phyloP scores from a whole-genome alignment of 768 basidiomycete species.

The Naganishia onofrii region DNA sequence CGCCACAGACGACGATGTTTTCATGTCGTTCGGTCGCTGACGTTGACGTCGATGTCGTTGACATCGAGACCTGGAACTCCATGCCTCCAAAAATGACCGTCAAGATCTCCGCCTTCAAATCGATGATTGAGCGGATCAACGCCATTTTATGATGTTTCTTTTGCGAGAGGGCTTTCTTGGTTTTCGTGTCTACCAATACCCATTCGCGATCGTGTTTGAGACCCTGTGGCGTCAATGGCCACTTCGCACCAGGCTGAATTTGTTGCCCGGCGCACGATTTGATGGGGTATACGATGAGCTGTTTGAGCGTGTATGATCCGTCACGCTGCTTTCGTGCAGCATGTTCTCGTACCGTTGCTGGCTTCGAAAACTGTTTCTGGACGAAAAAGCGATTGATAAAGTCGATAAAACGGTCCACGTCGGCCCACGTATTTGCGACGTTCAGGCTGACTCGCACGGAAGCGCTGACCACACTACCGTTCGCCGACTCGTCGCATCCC shows the following conservation, averaged over 20 bases:
- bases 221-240: slow-evolving; percentile 36
- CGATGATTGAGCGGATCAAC: slow-evolving; percentile 33
- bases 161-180: slow-evolving; percentile 35
- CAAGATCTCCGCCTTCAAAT: slow-evolving; percentile 7
- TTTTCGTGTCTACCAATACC: slow-evolving; percentile 35
- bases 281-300: slow-evolving; percentile 38
- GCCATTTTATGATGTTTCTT: slow-evolving; percentile 41
- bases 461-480: slow-evolving; percentile 6
- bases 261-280: slow-evolving; percentile 40
- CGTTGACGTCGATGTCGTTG: not conserved
- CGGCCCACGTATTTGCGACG: slow-evolving; percentile 34
- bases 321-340: too few relatives aligned
- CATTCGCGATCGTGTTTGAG: slow-evolving; percentile 40
- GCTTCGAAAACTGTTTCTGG: not conserved
- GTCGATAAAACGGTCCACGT: slow-evolving; percentile 34
- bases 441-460: slow-evolving; percentile 36
- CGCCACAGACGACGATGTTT: slow-evolving; percentile 31
- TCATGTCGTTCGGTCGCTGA: not conserved
- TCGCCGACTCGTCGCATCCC: slow-evolving; percentile 39
- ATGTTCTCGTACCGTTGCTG: too few relatives aligned
- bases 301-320: not conserved
- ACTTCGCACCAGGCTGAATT: slow-evolving; percentile 3
- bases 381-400: slow-evolving; percentile 39
- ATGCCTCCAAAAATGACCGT: slow-evolving; percentile 28
- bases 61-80: slow-evolving; percentile 32